Percentiles rank a stretch among this genome's conserved stretches.
phyloP scores from a whole-genome alignment of 2,329 filamentous ascomycete genomes.

The Calonectria hawksworthii region DNA sequence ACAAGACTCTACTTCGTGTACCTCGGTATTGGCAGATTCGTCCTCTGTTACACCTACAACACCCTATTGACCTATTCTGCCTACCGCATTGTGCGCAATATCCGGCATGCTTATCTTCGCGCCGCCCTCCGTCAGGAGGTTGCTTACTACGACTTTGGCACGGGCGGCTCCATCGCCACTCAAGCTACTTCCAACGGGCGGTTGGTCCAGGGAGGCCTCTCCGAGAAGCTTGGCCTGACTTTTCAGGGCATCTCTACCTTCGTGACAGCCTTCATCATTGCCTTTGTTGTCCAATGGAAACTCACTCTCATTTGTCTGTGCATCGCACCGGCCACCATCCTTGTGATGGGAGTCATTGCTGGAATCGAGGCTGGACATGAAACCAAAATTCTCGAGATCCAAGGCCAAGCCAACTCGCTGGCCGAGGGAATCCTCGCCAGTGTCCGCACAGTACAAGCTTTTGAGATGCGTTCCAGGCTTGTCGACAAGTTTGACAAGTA shows the following conservation, averaged over 20 bases:
- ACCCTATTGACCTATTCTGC: conserved; percentile 63
- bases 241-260: conserved; percentile 56
- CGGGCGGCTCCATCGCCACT: conserved; percentile 58
- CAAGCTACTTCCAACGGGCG: conserved; percentile 56
- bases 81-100: conserved; percentile 63
- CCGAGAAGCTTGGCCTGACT: conserved; percentile 56
- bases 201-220: conserved; percentile 56
- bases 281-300: conserved; percentile 59
- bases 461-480: conserved; percentile 56
- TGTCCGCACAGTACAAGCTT: conserved; percentile 58
- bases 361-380: conserved; percentile 48
- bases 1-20: conserved; percentile 70
- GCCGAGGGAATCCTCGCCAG: conserved; percentile 55
- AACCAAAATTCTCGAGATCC: conserved; percentile 51
- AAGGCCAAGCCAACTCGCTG: conserved; percentile 52
- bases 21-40: conserved; percentile 67
- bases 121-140: conserved; percentile 65
- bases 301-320: conserved; percentile 58
- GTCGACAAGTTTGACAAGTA: conserved; percentile 56
- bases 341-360: conserved; percentile 51
- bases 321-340: conserved; percentile 48
- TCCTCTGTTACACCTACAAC: conserved; percentile 62
- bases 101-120: conserved; percentile 64
- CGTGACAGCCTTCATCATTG: conserved; percentile 55
- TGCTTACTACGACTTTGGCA: conserved; percentile 61